Percentiles rank a stretch among this genome's conserved stretches.
Evolutionary conservation across 2,329 filamentous ascomycete species (phyloP).

Genomic region (Colletotrichum lentis): DNA sequence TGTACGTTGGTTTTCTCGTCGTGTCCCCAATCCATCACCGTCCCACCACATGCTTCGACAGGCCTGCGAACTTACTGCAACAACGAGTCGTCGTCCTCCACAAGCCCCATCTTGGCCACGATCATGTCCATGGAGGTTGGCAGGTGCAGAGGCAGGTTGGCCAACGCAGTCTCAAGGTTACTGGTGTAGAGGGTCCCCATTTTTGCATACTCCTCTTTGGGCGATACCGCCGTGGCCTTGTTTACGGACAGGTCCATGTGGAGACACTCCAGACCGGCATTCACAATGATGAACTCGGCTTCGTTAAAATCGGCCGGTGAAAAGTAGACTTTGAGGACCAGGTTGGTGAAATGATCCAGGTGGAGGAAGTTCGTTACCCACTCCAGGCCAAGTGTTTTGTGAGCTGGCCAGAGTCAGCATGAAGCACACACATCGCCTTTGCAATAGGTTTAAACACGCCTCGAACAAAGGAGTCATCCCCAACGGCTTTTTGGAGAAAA

Average conservation of each 20-base stretch:
- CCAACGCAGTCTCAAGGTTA: conserved; percentile 47
- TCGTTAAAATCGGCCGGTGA: conserved; percentile 44
- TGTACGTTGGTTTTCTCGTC: not conserved
- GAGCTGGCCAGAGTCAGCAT: conserved; percentile 12
- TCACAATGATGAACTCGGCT: conserved; percentile 48
- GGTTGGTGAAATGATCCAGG: conserved; percentile 45
- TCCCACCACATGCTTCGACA: not conserved
- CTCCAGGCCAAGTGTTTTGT: conserved; percentile 29
- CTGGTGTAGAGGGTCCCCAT: conserved; percentile 42
- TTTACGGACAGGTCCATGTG: conserved; percentile 41
- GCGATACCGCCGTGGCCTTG: conserved; percentile 18
- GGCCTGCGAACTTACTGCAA: not conserved
- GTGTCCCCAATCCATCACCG: not conserved
- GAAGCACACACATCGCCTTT: too few species aligned
- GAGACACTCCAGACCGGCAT: conserved; percentile 46
- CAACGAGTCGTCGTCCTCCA: conserved; percentile 42
- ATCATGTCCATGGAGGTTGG: conserved; percentile 44
- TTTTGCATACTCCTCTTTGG: conserved; percentile 41
- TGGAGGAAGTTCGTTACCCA: conserved; percentile 46
- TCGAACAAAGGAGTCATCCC: conserved; percentile 42
- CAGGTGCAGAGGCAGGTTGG: conserved; percentile 46
- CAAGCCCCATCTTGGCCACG: conserved; percentile 46
- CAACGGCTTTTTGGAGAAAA: conserved; percentile 52
- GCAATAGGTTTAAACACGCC: not conserved
- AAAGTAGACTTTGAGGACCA: conserved; percentile 48